phyloP scores from a whole-genome alignment of 2,329 filamentous ascomycete species.

The Hypoxylon sp. region DNA sequence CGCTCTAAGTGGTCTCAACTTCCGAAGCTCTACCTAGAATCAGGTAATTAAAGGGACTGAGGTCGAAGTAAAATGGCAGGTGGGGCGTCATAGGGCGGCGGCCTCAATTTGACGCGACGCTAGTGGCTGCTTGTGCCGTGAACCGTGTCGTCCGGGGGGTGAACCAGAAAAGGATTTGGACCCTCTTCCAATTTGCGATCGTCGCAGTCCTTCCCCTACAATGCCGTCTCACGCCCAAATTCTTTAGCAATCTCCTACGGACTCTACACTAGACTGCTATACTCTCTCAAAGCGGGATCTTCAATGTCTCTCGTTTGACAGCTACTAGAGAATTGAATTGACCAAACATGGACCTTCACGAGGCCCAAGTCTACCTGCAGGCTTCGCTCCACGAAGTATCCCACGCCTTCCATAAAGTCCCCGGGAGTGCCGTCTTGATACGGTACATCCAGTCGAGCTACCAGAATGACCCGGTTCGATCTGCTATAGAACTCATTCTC shows the following conservation, averaged over 20 bases:
- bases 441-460: constrained; percentile 98
- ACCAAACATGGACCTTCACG: constrained; percentile 72
- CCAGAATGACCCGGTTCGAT: constrained; percentile 95
- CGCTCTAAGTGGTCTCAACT: too few relatives aligned
- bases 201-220: constrained; percentile 25
- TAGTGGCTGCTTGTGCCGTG: constrained; percentile 16
- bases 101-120: constrained; percentile 23
- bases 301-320: constrained; percentile 30
- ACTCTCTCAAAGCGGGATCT: constrained; percentile 12
- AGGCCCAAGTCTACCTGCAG: constrained; percentile 69
- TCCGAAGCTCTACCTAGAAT: neutral
- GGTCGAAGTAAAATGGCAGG: neutral
- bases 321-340: constrained; percentile 13
- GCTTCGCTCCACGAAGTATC: constrained; percentile 67
- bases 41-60: neutral
- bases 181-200: constrained; percentile 34
- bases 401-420: constrained; percentile 87
- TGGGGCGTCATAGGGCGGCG: constrained; percentile 12
- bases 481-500: constrained; percentile 91
- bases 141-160: constrained; percentile 1
- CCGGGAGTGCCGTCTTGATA: constrained; percentile 92
- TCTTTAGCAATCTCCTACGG: constrained; percentile 24
- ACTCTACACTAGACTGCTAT: constrained; percentile 4
- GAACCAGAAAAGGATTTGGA: constrained; percentile 12
- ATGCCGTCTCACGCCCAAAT: constrained; percentile 30